These are phyloP conservation scores for Barbatosphaeria neglecta DNA, from an alignment of 495 filamentous ascomycete species.

Conservation along the genomic window DNA sequence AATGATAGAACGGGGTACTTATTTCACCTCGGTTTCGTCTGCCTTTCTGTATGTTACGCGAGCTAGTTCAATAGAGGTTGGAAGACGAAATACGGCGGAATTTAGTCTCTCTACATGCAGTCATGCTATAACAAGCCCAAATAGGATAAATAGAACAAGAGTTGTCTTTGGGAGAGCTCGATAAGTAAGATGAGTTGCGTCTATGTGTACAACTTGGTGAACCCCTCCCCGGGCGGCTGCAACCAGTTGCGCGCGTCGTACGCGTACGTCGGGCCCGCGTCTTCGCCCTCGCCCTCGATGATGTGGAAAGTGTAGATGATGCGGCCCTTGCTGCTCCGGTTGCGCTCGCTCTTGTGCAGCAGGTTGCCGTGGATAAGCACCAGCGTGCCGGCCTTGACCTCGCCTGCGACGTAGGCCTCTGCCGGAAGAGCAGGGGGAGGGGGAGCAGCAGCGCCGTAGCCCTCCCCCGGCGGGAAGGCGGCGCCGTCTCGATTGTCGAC, in stretches of 20 bases:
- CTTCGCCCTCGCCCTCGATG: conserved; percentile 72
- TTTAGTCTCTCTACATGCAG: no score
- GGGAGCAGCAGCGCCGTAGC: conserved; percentile 21
- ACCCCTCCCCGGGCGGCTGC: conserved; percentile 68
- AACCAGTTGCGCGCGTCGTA: conserved; percentile 92
- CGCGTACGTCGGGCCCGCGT: no score
- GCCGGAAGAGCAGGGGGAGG: background rate
- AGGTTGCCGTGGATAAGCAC: conserved; percentile 95
- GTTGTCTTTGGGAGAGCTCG: no score
- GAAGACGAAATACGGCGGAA: no score
- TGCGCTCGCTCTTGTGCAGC: conserved; percentile 91
- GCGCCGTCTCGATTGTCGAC: conserved; percentile 28
- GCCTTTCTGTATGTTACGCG: no score
- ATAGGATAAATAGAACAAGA: no score
- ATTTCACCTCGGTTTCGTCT: no score
- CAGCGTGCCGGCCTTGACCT: conserved; percentile 78
- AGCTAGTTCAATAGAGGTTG: no score
- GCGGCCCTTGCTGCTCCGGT: conserved; percentile 68
- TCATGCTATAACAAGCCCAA: no score
- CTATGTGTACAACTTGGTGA: conserved; percentile 52
- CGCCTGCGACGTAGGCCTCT: conserved; percentile 56
- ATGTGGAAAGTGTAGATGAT: conserved; percentile 98
- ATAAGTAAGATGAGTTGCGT: no score
- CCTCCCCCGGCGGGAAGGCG: conserved; percentile 30
- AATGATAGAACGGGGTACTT: no score